Base-by-base conservation (phyloP, 257 asterid genomes). In the Lavandula angustifolia region DNA sequence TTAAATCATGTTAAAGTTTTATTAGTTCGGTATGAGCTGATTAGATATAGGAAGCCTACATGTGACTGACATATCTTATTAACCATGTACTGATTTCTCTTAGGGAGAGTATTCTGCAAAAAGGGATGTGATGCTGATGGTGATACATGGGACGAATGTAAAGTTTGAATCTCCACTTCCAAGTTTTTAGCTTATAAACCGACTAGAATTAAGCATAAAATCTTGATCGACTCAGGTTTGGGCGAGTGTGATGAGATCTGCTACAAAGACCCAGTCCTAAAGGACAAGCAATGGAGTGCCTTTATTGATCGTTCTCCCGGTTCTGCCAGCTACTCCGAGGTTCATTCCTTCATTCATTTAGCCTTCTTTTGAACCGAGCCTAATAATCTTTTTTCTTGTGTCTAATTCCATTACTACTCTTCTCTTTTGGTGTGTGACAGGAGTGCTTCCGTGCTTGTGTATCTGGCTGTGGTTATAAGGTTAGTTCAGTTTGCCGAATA, bases 281-380 rank as follows among this genome's bases (percentile, higher is more conserved):
- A 89, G 78, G 91, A 92, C 82, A 80, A 66, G 65, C 78, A 92
- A 68, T 92, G 99, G 99, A 92, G 97, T 79, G 87, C 96, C 62
- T 92, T 79, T 57, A 89, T 92, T 13, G 99, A 92, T 69, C 97
- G 99, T 9, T 88, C 99, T 74, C 99, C 99, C 54, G 99, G 99
- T 73, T 82, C 96, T 67, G 83, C 75, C 59, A 77, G 76, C 88
- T 81, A 85, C 68, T 87, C 97, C 0, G 88, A 87, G 96, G 96
- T 84, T 74, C 11, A n/a, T 62, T 56, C 31, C 33, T 56, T 40
- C 22, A 51, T 67, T 22, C 29, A 40, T 5, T 41, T 41, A 6
- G 31, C 7, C 33, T 48, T 10, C 33, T 48, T 10, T 9, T 27
- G 12, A 37, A 27, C 54, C 6, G 6, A 34, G 9, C 59, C 47